These are phyloP conservation scores for Boletus rubroflammeus DNA, from an alignment of 768 basidiomycete species.

Conservation along the genomic window DNA sequence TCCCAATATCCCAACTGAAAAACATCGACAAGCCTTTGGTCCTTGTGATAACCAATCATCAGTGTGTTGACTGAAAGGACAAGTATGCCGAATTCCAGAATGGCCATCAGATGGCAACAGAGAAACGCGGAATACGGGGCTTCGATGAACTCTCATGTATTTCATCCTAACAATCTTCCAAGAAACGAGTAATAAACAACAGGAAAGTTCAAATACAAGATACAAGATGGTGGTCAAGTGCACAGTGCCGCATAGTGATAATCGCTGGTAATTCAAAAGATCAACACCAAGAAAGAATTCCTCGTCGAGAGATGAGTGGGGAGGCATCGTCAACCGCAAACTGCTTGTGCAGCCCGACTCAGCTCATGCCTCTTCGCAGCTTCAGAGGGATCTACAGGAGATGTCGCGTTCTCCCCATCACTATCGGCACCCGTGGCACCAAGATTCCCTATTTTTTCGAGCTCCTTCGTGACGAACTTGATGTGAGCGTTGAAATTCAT, in stretches of 20 bases:
- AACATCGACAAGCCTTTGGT: background rate
- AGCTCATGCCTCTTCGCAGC: slow-evolving; percentile 16
- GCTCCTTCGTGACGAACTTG: slow-evolving; percentile 68
- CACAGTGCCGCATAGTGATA: background rate
- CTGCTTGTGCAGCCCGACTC: slow-evolving; percentile 19
- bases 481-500: slow-evolving; percentile 63
- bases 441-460: slow-evolving; percentile 43
- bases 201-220: background rate
- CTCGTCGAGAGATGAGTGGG: background rate
- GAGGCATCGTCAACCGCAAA: slow-evolving; percentile 12
- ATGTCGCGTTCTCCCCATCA: background rate
- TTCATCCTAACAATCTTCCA: background rate
- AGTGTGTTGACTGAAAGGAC: background rate
- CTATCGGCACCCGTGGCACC: background rate
- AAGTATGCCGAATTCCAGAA: slow-evolving; percentile 3
- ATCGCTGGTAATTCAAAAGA: slow-evolving; percentile 4
- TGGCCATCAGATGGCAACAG: slow-evolving; percentile 6
- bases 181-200: background rate
- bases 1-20: background rate
- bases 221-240: background rate
- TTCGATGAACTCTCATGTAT: slow-evolving; percentile 5
- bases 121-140: slow-evolving; percentile 1
- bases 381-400: slow-evolving; percentile 6
- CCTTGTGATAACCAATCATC: background rate
- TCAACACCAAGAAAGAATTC: slow-evolving; percentile 3